Base-by-base conservation (phyloP, 1,139 yeast genomes). In the Wickerhamomyces sp. region DNA sequence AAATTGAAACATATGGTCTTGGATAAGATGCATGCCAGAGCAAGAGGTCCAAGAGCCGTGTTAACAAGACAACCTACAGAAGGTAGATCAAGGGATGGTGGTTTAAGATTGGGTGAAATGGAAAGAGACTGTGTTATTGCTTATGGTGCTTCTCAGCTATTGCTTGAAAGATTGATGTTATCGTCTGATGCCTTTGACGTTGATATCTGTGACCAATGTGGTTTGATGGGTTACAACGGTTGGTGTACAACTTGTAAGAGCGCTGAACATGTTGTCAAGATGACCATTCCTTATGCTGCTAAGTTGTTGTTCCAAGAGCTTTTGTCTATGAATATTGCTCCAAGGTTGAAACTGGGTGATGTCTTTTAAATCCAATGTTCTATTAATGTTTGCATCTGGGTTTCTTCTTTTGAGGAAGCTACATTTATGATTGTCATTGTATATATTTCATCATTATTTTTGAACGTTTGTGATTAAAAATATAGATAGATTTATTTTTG, bases 91-190 rank as follows among this genome's bases (percentile, higher is more conserved):
- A 78, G 98, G 62, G 99, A 91, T 64, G 99, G 99, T 74, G 99
- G 99, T 55, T 73, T 91, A 55, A 83, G 99, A 68, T 73, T 91
- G 61, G 99, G 99, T 51, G 99, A 91, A 66, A 91, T 91, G 99
- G 99, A 91, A 64, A 83, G 98, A 66, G 99, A 91, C 69, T 91
- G 98, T 82, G 95, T 91, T 47, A 93, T 91, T 65, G 99, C 99
- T 1, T 91, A 93, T 54, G 99, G 99, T 56, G 99, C 99, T 1
- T 89, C 97, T 4, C 97, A 91, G 59, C 68, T 91, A 49, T 70
- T 91, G 50, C 67, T 91, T 44, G 99, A 91, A 62, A 80, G 99
- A 62, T 73, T 91, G 52, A 93, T 91, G 99, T 66, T 91, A 37
- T 86, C 96, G 27, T 89, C 97, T 0, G 99, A 91, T 68, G 97